Percentiles rank a stretch among this genome's conserved stretches.
phyloP scores from a whole-genome alignment of 2,329 filamentous ascomycete species.

The Nannizzia gypsea region DNA sequence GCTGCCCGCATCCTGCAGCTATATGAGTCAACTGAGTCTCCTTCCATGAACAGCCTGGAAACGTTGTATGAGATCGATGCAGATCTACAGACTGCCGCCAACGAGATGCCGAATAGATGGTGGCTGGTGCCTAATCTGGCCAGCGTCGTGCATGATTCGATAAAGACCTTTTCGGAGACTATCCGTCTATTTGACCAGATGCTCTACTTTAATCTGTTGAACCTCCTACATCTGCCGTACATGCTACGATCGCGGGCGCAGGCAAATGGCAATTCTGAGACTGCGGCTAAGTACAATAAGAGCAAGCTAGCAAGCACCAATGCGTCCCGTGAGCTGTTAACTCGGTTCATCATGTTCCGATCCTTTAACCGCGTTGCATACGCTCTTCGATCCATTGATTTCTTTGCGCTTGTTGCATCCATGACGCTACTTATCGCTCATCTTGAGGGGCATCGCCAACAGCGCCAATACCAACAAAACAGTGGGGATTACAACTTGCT shows the following conservation, averaged over 20 bases:
- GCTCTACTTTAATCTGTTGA: slow-evolving; percentile 40
- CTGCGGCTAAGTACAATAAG: slow-evolving; percentile 34
- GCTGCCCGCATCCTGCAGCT: slow-evolving; percentile 39
- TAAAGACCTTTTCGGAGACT: slow-evolving; percentile 22
- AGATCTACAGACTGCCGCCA: slow-evolving; percentile 32
- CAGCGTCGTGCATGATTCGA: slow-evolving; percentile 5
- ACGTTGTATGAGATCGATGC: slow-evolving; percentile 36
- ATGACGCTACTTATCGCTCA: slow-evolving; percentile 20
- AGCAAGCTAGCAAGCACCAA: slow-evolving; percentile 40
- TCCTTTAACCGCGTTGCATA: slow-evolving; percentile 18
- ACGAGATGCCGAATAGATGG: slow-evolving; percentile 34
- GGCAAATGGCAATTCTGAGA: slow-evolving; percentile 10
- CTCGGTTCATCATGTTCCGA: slow-evolving; percentile 39
- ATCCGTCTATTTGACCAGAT: slow-evolving; percentile 37
- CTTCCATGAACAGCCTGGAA: slow-evolving; percentile 22
- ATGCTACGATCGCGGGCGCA: slow-evolving; percentile 33
- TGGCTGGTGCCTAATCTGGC: slow-evolving; percentile 29
- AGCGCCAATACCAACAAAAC: background rate
- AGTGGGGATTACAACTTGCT: slow-evolving; percentile 13
- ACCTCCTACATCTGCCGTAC: slow-evolving; percentile 45
- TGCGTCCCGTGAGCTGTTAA: slow-evolving; percentile 42
- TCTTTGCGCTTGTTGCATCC: slow-evolving; percentile 19
- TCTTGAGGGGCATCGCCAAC: slow-evolving; percentile 16
- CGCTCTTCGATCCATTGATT: slow-evolving; percentile 20
- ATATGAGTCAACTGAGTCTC: slow-evolving; percentile 22